Evolutionary conservation across 805 yeast genomes (phyloP).

Genomic region (Yarrowia alimentaria): DNA sequence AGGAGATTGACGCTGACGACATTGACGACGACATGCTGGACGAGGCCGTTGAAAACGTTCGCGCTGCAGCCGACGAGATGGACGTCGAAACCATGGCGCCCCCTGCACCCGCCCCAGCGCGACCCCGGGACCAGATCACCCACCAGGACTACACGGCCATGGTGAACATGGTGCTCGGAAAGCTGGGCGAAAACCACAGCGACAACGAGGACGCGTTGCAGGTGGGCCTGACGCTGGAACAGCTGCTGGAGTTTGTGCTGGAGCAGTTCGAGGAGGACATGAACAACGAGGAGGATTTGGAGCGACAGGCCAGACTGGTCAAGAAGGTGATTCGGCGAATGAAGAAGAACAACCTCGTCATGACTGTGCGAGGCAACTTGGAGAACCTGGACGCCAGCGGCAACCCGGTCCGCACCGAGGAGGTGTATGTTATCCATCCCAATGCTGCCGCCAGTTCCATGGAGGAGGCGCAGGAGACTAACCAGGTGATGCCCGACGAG

Average conservation of each 20-base stretch:
- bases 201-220: conserved; percentile 51
- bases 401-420: conserved; percentile 16
- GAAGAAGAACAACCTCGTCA: conserved; percentile 78
- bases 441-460: conserved; percentile 36
- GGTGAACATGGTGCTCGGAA: conserved; percentile 54
- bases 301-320: conserved; percentile 67
- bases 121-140: conserved; percentile 51
- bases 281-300: conserved; percentile 65
- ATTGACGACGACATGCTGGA: conserved; percentile 33
- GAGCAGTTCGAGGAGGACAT: conserved; percentile 68
- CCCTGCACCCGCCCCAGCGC: too few relatives aligned
- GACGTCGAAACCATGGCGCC: too few relatives aligned
- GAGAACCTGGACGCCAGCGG: conserved; percentile 36
- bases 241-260: conserved; percentile 78
- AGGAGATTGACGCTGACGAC: conserved; percentile 48
- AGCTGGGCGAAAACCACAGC: conserved; percentile 62
- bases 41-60: conserved; percentile 31
- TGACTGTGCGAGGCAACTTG: conserved; percentile 57
- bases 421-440: conserved; percentile 40
- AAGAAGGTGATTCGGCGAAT: conserved; percentile 78
- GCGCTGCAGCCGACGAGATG: too few relatives aligned
- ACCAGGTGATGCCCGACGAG: conserved; percentile 25
- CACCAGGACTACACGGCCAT: conserved; percentile 84
- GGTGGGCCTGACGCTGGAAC: conserved; percentile 64
- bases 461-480: conserved; percentile 13